Conservation (phyloP, 139 green algal species). For the Coelastrella sp. region DNA sequence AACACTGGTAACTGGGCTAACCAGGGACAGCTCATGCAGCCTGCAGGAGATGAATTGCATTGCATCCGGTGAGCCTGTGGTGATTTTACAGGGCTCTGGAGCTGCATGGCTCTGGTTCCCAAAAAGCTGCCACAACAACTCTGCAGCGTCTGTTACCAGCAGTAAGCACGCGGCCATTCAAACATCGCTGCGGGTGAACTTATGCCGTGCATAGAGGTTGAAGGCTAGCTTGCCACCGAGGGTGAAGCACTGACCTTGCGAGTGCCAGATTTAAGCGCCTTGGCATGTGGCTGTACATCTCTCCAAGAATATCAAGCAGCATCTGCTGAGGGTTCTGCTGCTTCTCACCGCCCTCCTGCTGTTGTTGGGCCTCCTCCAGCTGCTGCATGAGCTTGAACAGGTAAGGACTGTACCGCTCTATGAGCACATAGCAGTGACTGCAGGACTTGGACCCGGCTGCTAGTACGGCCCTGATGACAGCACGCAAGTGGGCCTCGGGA, state of each 20-base stretch:
- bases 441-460: conserved; percentile 86
- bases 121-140: too few species aligned
- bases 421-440: conserved; percentile 83
- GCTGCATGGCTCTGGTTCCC: too few species aligned
- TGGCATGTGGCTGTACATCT: conserved; percentile 54
- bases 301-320: conserved; percentile 45
- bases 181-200: too few species aligned
- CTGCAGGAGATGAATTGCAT: conserved; percentile 5
- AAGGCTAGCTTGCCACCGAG: too few species aligned
- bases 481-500: neutral
- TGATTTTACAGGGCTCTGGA: too few species aligned
- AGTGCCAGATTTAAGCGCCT: conserved; percentile 65
- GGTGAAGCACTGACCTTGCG: neutral
- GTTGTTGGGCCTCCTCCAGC: conserved; percentile 6
- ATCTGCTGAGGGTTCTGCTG: conserved; percentile 53
- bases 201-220: too few species aligned
- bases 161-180: too few species aligned
- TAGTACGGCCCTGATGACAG: conserved; percentile 74
- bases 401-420: conserved; percentile 80
- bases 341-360: conserved; percentile 60
- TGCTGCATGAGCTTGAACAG: neutral
- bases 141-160: too few species aligned
- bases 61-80: neutral
- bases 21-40: conserved; percentile 30
- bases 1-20: neutral